A percentile compares a stretch with the other conserved stretches of the same genome.
phyloP scores from a whole-genome alignment of 176 grass and related monocot genomes.

The Bothriochloa decipiens region DNA sequence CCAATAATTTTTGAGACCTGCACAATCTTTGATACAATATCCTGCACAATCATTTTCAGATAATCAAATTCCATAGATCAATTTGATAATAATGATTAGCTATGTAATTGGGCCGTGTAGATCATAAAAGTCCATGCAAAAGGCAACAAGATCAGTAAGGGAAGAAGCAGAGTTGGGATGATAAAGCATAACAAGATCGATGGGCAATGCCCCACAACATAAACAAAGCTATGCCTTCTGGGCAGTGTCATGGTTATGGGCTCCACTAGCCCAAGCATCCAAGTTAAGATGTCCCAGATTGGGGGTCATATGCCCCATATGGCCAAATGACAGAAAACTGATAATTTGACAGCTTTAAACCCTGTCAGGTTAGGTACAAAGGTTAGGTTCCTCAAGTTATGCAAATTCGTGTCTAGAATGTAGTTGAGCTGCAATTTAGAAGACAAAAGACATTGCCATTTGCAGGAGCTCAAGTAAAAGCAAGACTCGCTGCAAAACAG shows the following conservation, averaged over 20 bases:
- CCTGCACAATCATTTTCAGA: slow-evolving; percentile 37
- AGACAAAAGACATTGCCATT: neutral
- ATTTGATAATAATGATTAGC: neutral
- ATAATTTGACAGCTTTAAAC: neutral
- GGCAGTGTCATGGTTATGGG: neutral
- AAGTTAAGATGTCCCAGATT: neutral
- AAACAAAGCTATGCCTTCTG: slow-evolving; percentile 2
- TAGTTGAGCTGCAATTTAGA: neutral
- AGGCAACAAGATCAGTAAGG: neutral
- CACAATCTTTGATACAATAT: slow-evolving; percentile 39
- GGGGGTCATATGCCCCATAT: neutral
- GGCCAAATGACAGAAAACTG: neutral
- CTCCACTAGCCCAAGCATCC: neutral
- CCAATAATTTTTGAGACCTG: slow-evolving; percentile 23
- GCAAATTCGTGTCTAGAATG: neutral
- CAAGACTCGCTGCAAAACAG: neutral
- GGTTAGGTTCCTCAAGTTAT: neutral
- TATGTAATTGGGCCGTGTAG: neutral
- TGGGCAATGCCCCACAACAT: neutral
- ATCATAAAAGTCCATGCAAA: neutral
- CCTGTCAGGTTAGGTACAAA: neutral
- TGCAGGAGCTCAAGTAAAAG: neutral
- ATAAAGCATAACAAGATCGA: slow-evolving; percentile 16
- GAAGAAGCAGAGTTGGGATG: neutral
- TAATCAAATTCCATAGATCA: slow-evolving; percentile 6